Conservation (phyloP, 2,329 filamentous ascomycete genomes). For the Colletotrichum sojae region DNA sequence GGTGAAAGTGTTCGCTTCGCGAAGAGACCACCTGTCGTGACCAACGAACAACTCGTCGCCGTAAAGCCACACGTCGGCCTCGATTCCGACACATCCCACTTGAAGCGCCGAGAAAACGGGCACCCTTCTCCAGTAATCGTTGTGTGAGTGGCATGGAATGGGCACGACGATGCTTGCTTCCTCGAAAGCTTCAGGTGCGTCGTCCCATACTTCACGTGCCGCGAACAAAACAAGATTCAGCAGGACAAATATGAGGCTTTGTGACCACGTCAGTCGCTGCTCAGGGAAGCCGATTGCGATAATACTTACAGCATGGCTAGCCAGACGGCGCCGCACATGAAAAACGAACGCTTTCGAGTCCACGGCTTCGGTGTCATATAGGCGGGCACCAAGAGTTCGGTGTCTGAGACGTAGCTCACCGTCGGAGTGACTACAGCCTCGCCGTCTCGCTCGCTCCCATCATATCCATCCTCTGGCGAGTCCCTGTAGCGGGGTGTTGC, state of each 20-base stretch:
- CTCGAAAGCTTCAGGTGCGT: conserved; percentile 10
- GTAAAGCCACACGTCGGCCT: conserved; percentile 79
- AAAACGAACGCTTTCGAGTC: conserved; percentile 34
- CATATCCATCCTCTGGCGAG: conserved; percentile 17
- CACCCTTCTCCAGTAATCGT: conserved; percentile 77
- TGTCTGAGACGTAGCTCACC: conserved; percentile 32
- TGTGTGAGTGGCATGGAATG: conserved; percentile 76
- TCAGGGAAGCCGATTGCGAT: too few relatives aligned
- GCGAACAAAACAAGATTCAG: conserved; percentile 36
- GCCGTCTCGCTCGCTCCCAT: not conserved
- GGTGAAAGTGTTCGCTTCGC: conserved; percentile 68
- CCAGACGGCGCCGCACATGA: conserved; percentile 39
- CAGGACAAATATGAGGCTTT: conserved; percentile 33
- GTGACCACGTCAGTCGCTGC: not conserved
- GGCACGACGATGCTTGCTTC: conserved; percentile 56
- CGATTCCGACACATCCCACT: conserved; percentile 73
- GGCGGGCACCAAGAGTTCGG: conserved; percentile 25
- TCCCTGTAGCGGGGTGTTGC: conserved; percentile 24
- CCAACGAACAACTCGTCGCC: conserved; percentile 71
- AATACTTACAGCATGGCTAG: conserved; percentile 36
- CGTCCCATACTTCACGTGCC: conserved; percentile 34
- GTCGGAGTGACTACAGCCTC: conserved; percentile 19
- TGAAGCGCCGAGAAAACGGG: conserved; percentile 74
- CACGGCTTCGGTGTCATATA: conserved; percentile 32
- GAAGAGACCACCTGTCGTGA: conserved; percentile 71